Base-by-base conservation (phyloP, 345 rosid genomes). In the Turritis glabra region DNA sequence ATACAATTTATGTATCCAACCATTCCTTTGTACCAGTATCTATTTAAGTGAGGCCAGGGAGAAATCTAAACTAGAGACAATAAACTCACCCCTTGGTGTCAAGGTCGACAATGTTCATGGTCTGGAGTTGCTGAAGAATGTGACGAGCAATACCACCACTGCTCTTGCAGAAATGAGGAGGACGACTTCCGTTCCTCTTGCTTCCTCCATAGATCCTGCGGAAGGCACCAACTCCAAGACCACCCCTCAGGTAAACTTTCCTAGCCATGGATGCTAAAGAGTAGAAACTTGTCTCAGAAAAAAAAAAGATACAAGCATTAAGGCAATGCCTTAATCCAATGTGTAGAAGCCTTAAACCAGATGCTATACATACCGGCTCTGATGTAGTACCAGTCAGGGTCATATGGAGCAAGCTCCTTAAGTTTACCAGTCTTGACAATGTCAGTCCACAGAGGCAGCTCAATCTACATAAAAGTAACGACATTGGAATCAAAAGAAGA, bases 321-420 rank as follows among this genome's bases (percentile, higher is more conserved):
- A n/a, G 30, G 26, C 18, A 9, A 19, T 9, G 4, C 32, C 7
- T 2, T 60, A 21, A 35, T 18, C 22, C 13, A 40, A 23, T 18
- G 8, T 0, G 17, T 19, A 33, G 10, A 57, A 18, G 17, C 12
- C 27, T 57, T 43, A 5, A 12, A 32, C 12, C 25, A 51, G 2
- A 29, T 2, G 41, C 52, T 35, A 46, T 5, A 33, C 76, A 68
- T 79, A 85, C 88, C 90, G 7, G 93, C 93, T 77, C 93, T 80
- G 47, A 86, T 66, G 52, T 76, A 86, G 74, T 88, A 86, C 92
- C 92, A 88, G 72, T 88, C 90, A 17, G 89, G 92, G 58, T 88
- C 92, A 71, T 88, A 88, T 1, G 90, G 92, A 26, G 92, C 92
- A 67, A 88, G 90, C 79, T 88, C 93, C 83, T 86, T 88, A 30